Evolutionary conservation across 1,284 basidiomycete species (phyloP).

Genomic region (Rhodotorula sp.): DNA sequence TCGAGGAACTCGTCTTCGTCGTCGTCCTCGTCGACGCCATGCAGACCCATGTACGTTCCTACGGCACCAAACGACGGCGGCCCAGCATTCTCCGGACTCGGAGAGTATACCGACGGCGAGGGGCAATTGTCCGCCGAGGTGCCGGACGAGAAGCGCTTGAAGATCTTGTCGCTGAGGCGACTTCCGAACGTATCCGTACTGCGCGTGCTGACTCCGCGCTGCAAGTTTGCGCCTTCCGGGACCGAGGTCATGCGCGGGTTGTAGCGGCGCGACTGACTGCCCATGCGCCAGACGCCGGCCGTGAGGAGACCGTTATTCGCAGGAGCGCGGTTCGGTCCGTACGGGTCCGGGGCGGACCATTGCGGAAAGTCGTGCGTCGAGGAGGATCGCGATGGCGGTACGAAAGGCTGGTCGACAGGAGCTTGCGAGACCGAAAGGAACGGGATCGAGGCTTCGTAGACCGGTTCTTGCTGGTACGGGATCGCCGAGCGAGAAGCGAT

Average conservation of each 20-base stretch:
- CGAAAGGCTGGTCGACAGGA: slow-evolving; percentile 15
- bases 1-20: slow-evolving; percentile 9
- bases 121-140: neutral
- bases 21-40: slow-evolving; percentile 17
- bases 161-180: slow-evolving; percentile 23
- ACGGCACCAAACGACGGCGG: neutral
- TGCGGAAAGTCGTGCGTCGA: slow-evolving; percentile 6
- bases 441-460: neutral
- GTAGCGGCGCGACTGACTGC: neutral
- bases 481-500: neutral
- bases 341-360: slow-evolving; percentile 12
- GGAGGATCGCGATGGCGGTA: slow-evolving; percentile 22
- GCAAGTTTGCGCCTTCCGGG: neutral
- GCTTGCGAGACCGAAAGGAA: slow-evolving; percentile 30
- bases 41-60: neutral
- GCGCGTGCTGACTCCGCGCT: neutral
- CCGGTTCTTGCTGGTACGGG: neutral
- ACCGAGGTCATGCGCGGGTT: neutral
- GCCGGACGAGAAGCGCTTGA: neutral
- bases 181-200: slow-evolving; percentile 11
- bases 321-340: neutral
- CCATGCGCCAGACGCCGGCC: slow-evolving; percentile 6
- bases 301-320: slow-evolving; percentile 4
- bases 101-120: slow-evolving; percentile 31
- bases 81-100: slow-evolving; percentile 1